Evolutionary conservation across 805 yeast species (phyloP).

Genomic region (Ogataea nakhonphanomensis): DNA sequence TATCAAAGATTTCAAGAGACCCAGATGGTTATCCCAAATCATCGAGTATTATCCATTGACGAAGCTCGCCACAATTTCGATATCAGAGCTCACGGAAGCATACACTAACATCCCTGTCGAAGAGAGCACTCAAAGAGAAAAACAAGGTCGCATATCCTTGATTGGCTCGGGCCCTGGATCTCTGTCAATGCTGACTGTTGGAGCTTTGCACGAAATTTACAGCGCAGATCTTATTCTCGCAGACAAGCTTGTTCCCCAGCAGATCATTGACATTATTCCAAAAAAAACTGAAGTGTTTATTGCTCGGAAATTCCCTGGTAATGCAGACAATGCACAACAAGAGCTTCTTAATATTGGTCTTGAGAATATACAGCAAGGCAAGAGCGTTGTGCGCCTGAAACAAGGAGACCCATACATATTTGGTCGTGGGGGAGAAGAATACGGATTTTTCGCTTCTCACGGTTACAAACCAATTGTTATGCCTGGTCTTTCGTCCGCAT

Average conservation of each 20-base stretch:
- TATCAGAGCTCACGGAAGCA: slow-evolving; percentile 50
- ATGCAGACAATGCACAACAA: slow-evolving; percentile 89
- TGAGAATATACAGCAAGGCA: slow-evolving; percentile 58
- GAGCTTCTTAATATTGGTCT: slow-evolving; percentile 77
- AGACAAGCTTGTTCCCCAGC: slow-evolving; percentile 89
- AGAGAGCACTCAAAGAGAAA: not conserved
- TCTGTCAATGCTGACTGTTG: slow-evolving; percentile 73
- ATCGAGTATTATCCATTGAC: slow-evolving; percentile 86
- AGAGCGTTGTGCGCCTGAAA: slow-evolving; percentile 80
- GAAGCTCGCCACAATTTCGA: slow-evolving; percentile 55
- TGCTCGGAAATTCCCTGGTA: slow-evolving; percentile 94
- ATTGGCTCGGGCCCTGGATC: slow-evolving; percentile 97
- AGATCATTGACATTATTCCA: slow-evolving; percentile 82
- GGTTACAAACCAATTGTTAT: slow-evolving; percentile 73
- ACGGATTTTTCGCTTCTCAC: slow-evolving; percentile 56
- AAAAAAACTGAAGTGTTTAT: slow-evolving; percentile 69
- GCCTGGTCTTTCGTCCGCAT: slow-evolving; percentile 87
- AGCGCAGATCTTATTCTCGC: slow-evolving; percentile 83
- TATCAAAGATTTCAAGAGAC: slow-evolving; percentile 52
- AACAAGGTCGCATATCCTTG: slow-evolving; percentile 63
- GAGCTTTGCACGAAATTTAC: slow-evolving; percentile 77
- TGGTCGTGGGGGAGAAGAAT: slow-evolving; percentile 97
- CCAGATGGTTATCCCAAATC: slow-evolving; percentile 84
- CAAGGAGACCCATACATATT: slow-evolving; percentile 97
- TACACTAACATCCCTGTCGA: slow-evolving; percentile 5